Conservation (phyloP, 192 early-diverging fungal genomes). For the Phlyctochytrium bullatum region DNA sequence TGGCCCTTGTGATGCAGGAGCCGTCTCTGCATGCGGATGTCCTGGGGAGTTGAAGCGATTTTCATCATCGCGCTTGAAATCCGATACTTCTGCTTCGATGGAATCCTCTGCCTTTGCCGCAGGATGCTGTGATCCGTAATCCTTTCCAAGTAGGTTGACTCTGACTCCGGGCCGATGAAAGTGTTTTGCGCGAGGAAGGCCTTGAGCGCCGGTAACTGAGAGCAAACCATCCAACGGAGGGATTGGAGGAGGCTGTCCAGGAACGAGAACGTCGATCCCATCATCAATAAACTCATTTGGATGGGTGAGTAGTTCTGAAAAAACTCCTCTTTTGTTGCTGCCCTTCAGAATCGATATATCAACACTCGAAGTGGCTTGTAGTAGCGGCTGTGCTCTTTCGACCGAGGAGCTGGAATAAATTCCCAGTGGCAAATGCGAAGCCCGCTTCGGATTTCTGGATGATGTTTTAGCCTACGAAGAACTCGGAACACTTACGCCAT, state of each 20-base stretch:
- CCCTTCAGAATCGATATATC: slow-evolving; percentile 20
- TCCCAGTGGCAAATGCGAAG: slow-evolving; percentile 19
- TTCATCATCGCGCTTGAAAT: neutral
- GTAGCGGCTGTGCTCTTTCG: slow-evolving; percentile 23
- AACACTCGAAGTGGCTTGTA: slow-evolving; percentile 10
- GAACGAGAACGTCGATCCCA: slow-evolving; percentile 13
- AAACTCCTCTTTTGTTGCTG: slow-evolving; percentile 23
- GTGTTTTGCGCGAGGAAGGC: slow-evolving; percentile 16
- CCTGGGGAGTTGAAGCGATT: no score
- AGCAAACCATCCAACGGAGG: slow-evolving; percentile 23
- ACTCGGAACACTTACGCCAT: no score
- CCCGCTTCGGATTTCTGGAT: neutral
- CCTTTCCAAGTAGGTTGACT: slow-evolving; percentile 3
- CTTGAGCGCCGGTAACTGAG: slow-evolving; percentile 1
- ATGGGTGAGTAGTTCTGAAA: slow-evolving; percentile 32
- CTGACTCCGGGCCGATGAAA: slow-evolving; percentile 20
- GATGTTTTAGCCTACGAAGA: no score
- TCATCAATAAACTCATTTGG: slow-evolving; percentile 28
- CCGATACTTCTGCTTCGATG: neutral
- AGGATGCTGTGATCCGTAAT: neutral
- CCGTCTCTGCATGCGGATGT: neutral
- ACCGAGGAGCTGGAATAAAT: slow-evolving; percentile 15
- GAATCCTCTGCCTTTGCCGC: neutral
- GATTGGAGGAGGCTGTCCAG: slow-evolving; percentile 26
- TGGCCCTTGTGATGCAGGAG: no score